phyloP scores from a whole-genome alignment of 2,329 filamentous ascomycete species.

The Pseudopithomyces chartarum region DNA sequence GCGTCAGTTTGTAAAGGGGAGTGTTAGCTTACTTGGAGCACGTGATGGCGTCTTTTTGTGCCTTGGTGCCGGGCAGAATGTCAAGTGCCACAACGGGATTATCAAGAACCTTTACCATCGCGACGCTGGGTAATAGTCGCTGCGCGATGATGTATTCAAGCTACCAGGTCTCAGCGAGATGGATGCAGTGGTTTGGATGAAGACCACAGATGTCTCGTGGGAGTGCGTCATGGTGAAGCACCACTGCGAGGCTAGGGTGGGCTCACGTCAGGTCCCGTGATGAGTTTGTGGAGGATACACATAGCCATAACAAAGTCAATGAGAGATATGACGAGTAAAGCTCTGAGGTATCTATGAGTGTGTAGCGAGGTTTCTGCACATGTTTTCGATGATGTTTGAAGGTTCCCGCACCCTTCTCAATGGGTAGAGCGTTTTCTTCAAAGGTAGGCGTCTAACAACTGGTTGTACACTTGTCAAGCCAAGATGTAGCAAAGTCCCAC shows the following conservation, averaged over 20 bases:
- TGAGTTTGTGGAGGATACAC: too few species aligned
- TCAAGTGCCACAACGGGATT: slow-evolving; percentile 23
- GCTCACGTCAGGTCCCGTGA: neutral
- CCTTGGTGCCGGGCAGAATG: slow-evolving; percentile 17
- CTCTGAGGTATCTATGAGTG: too few species aligned
- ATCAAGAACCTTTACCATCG: slow-evolving; percentile 24
- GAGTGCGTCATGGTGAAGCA: neutral
- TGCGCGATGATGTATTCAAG: neutral
- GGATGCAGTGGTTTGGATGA: neutral
- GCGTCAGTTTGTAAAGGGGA: too few species aligned
- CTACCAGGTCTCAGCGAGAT: neutral
- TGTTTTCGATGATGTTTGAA: too few species aligned
- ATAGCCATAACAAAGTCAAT: too few species aligned
- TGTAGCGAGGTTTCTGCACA: too few species aligned
- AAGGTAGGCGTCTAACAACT: too few species aligned
- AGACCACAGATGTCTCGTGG: neutral
- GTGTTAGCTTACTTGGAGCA: slow-evolving; percentile 1
- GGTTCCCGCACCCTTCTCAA: too few species aligned
- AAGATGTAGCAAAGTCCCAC: too few species aligned
- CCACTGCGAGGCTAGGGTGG: neutral
- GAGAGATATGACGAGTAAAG: too few species aligned
- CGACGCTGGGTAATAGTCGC: neutral
- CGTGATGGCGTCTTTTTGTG: slow-evolving; percentile 7
- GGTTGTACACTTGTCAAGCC: too few species aligned
- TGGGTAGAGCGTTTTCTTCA: too few species aligned